These are phyloP conservation scores for Chlamydomonas schloesseri DNA, from an alignment of 139 green algal species.

Conservation along the genomic window DNA sequence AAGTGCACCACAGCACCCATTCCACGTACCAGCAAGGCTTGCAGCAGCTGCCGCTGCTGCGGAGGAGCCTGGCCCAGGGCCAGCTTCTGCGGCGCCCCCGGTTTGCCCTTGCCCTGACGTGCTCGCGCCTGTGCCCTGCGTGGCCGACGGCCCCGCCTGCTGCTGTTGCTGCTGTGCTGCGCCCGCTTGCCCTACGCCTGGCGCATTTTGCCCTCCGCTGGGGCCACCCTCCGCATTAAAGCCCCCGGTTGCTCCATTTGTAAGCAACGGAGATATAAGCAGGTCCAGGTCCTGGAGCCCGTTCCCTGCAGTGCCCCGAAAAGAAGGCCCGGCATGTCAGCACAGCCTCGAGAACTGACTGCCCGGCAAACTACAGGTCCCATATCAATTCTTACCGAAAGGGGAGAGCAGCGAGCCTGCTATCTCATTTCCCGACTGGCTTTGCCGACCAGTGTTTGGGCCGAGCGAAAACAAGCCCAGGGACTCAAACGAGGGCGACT, in stretches of 20 bases:
- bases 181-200: not conserved
- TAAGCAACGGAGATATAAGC: conserved; percentile 24
- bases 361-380: no score
- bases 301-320: not conserved
- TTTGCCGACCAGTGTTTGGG: not conserved
- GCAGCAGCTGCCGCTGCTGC: not conserved
- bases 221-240: not conserved
- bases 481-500: conserved; percentile 26
- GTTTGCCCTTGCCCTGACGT: not conserved
- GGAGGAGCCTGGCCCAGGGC: not conserved
- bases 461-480: not conserved
- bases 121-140: not conserved
- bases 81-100: not conserved
- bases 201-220: no score
- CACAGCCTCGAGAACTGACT: no score
- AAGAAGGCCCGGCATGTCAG: not conserved
- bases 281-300: conserved; percentile 32
- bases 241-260: not conserved
- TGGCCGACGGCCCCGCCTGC: no score
- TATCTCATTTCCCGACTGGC: not conserved
- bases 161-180: not conserved
- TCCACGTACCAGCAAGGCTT: not conserved
- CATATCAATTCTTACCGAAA: not conserved
- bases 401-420: not conserved
- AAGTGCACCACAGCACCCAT: no score